These are phyloP conservation scores for Ophiostoma piceae DNA, from an alignment of 2,329 filamentous ascomycete genomes.

Conservation along the genomic window DNA sequence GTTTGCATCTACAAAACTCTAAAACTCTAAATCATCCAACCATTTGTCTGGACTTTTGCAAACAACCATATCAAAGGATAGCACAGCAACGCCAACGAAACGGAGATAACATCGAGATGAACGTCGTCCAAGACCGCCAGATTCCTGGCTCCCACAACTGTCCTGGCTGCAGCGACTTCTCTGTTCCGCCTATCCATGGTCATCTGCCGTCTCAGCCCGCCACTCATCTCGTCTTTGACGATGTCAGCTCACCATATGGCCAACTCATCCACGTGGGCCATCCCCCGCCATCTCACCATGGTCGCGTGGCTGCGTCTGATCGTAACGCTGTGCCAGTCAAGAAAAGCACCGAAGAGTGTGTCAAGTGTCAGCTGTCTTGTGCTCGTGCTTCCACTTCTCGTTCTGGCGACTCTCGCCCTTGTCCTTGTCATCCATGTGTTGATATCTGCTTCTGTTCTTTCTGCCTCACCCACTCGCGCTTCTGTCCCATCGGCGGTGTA, in stretches of 20 bases:
- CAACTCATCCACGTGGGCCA: not conserved
- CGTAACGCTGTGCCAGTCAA: not conserved
- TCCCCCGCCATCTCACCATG: not conserved
- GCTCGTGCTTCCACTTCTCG: not conserved
- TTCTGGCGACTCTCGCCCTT: no score
- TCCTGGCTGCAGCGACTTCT: not conserved
- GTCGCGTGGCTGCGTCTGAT: not conserved
- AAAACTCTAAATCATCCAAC: not conserved
- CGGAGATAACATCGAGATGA: not conserved
- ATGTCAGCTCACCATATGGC: constrained; percentile 5
- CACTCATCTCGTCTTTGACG: not conserved
- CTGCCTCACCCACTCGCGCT: not conserved
- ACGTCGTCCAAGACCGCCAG: not conserved
- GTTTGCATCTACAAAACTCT: not conserved
- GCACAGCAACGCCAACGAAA: not conserved
- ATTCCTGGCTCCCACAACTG: not conserved
- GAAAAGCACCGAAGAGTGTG: not conserved
- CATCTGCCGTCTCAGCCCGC: not conserved
- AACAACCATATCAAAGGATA: not conserved
- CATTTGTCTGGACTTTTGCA: not conserved
- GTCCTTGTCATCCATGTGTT: not conserved
- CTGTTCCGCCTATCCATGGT: not conserved
- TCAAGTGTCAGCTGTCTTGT: not conserved
- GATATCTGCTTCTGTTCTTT: not conserved
- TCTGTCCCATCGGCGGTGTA: not conserved